Evolutionary conservation across 306 rosid genomes (phyloP).

Genomic region (Neltuma alba): DNA sequence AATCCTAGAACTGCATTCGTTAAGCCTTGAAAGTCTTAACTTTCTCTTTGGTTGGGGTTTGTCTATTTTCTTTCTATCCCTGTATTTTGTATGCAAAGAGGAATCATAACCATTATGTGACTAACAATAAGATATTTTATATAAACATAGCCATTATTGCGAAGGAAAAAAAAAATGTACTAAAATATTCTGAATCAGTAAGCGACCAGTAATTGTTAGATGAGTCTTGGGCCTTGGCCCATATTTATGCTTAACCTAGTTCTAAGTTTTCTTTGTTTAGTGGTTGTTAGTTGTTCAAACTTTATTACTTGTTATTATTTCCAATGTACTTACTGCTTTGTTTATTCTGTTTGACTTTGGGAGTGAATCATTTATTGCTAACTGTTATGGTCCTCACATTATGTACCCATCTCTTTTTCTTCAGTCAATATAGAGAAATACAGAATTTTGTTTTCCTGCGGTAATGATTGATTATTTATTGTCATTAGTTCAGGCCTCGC

Average conservation of each 20-base stretch:
- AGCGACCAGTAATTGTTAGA: neutral
- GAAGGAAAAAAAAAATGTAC: neutral
- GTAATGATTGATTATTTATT: slow-evolving; percentile 24
- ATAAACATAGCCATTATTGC: neutral
- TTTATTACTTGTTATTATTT: too few relatives aligned
- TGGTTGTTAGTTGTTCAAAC: too few relatives aligned
- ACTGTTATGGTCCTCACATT: too few relatives aligned
- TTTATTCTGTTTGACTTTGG: too few relatives aligned
- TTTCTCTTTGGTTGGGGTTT: neutral
- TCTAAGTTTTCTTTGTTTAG: too few relatives aligned
- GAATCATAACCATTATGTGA: slow-evolving; percentile 20
- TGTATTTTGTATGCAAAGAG: neutral
- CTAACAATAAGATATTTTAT: slow-evolving; percentile 6
- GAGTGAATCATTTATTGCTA: too few relatives aligned
- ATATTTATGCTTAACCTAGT: too few relatives aligned
- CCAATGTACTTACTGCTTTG: too few relatives aligned
- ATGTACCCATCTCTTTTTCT: too few relatives aligned
- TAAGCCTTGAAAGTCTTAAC: neutral
- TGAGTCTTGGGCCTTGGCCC: too few relatives aligned
- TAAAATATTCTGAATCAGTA: neutral
- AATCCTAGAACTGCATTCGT: neutral
- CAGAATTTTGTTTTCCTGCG: too few relatives aligned
- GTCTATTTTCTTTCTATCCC: neutral
- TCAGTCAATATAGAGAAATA: too few relatives aligned
- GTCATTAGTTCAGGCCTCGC: slow-evolving; percentile 63